These are phyloP conservation scores for Pelargonium citronellum DNA, from an alignment of 441 rosid species.

Conservation along the genomic window DNA sequence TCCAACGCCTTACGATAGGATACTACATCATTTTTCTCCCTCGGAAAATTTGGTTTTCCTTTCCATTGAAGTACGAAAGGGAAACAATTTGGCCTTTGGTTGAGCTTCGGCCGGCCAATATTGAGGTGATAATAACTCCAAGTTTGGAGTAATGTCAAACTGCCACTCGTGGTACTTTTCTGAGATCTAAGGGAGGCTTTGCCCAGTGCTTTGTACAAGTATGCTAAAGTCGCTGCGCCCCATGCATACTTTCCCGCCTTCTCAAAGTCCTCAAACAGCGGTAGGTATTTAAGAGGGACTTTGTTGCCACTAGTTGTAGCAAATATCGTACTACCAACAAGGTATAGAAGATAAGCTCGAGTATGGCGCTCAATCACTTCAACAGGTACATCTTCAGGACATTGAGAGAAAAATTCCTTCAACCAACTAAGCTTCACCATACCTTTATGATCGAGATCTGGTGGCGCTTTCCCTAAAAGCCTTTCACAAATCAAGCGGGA, in stretches of 20 bases:
- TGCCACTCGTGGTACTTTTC: conserved; percentile 82
- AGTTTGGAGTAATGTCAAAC: conserved; percentile 90
- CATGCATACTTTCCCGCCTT: conserved; percentile 80
- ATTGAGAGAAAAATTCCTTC: conserved; percentile 77
- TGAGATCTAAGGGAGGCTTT: conserved; percentile 95
- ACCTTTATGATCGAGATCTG: conserved; percentile 28
- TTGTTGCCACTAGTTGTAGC: conserved; percentile 97
- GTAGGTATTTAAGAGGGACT: conserved; percentile 98
- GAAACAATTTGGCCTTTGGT: conserved; percentile 72
- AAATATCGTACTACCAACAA: conserved; percentile 92
- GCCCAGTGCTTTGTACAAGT: conserved; percentile 92
- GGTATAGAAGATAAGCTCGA: conserved; percentile 86
- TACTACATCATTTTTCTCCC: conserved; percentile 84
- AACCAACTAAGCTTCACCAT: conserved; percentile 99
- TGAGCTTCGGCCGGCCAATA: conserved; percentile 85
- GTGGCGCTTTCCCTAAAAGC: conserved; percentile 63
- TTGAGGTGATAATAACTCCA: conserved; percentile 96
- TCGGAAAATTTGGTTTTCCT: conserved; percentile 94
- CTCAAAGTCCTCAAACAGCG: conserved; percentile 73
- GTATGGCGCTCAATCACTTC: conserved; percentile 70
- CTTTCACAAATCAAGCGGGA: conserved; percentile 53
- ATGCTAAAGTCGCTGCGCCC: conserved; percentile 94
- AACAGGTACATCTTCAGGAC: conserved; percentile 53
- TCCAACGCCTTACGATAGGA: conserved; percentile 85
- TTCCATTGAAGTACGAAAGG: conserved; percentile 90